These are phyloP conservation scores for Spencermartinsiella europaea DNA, from an alignment of 805 yeast genomes.

Conservation along the genomic window DNA sequence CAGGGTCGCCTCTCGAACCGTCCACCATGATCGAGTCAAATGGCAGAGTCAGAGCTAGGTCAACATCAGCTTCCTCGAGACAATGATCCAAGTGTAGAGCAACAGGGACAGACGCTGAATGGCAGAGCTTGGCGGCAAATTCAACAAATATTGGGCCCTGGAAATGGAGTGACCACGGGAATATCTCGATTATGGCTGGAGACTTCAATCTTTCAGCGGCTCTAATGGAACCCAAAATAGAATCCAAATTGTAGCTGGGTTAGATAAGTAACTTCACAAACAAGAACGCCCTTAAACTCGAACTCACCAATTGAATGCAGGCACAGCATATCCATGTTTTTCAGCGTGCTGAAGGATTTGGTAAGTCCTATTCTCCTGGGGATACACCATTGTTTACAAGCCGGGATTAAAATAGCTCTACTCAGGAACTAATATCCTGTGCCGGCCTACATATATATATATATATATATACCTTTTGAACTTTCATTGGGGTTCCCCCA, in stretches of 20 bases:
- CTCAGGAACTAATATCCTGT: too few relatives aligned
- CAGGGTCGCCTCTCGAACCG: conserved; percentile 35
- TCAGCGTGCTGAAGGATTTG: conserved; percentile 32
- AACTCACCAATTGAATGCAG: conserved; percentile 31
- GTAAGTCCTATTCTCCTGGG: conserved; percentile 27
- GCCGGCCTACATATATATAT: too few relatives aligned
- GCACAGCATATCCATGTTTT: conserved; percentile 31
- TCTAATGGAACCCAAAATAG: conserved; percentile 32
- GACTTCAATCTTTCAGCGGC: conserved; percentile 35
- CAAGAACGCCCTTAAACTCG: too few relatives aligned
- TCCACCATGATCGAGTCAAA: conserved; percentile 39
- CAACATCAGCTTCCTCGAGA: conserved; percentile 30
- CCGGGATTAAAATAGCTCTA: too few relatives aligned
- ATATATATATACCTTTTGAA: too few relatives aligned
- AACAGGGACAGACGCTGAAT: conserved; percentile 34
- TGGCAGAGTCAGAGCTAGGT: conserved; percentile 32
- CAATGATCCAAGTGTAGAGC: conserved; percentile 37
- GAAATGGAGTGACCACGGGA: conserved; percentile 37
- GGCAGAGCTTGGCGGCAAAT: conserved; percentile 22
- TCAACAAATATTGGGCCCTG: conserved; percentile 12
- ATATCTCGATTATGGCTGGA: conserved; percentile 34
- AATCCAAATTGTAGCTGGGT: conserved; percentile 31
- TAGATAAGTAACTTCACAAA: neutral
- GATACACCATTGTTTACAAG: conserved; percentile 9
- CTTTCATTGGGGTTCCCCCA: too few relatives aligned